Evolutionary conservation across 345 rosid genomes (phyloP).

Genomic region (Aethionema arabicum): DNA sequence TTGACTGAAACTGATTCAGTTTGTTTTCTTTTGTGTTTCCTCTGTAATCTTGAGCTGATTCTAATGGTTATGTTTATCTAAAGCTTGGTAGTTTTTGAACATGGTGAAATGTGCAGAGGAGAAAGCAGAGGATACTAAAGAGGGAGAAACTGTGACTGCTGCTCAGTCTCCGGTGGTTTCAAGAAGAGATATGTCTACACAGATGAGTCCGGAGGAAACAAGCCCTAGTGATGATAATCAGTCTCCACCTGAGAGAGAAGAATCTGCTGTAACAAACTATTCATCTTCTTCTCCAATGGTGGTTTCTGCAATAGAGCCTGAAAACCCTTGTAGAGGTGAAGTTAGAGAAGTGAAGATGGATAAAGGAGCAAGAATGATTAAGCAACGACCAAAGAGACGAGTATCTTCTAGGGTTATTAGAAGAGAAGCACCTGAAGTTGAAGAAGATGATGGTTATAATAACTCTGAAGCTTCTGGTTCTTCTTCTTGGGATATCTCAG

Average conservation of each 20-base stretch:
- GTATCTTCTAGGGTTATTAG: slow-evolving; percentile 40
- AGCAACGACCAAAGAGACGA: slow-evolving; percentile 50
- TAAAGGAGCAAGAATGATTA: slow-evolving; percentile 57
- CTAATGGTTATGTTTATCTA: slow-evolving; percentile 11
- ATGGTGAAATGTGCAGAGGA: slow-evolving; percentile 49
- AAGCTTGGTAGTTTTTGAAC: slow-evolving; percentile 9
- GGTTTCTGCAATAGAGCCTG: slow-evolving; percentile 40
- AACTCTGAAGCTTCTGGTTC: slow-evolving; percentile 37
- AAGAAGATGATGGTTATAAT: slow-evolving; percentile 38
- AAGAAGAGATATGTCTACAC: slow-evolving; percentile 88
- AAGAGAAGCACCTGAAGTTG: slow-evolving; percentile 46
- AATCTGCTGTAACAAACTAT: slow-evolving; percentile 11
- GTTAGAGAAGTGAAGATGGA: slow-evolving; percentile 78
- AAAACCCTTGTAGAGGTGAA: slow-evolving; percentile 47
- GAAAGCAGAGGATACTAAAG: slow-evolving; percentile 44
- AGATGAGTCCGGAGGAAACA: slow-evolving; percentile 72
- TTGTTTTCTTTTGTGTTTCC: not conserved
- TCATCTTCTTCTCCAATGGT: slow-evolving; percentile 43
- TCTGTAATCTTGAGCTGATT: slow-evolving; percentile 13
- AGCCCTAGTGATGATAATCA: slow-evolving; percentile 31
- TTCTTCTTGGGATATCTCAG: slow-evolving; percentile 60
- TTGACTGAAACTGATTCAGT: not conserved
- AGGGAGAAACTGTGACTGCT: slow-evolving; percentile 35
- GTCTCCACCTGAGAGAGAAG: slow-evolving; percentile 47
- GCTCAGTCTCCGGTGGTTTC: slow-evolving; percentile 48